Percentiles rank a stretch among this genome's conserved stretches.
Evolutionary conservation across 169 alveolate species (phyloP).

Genomic region (Plasmodium malariae): DNA sequence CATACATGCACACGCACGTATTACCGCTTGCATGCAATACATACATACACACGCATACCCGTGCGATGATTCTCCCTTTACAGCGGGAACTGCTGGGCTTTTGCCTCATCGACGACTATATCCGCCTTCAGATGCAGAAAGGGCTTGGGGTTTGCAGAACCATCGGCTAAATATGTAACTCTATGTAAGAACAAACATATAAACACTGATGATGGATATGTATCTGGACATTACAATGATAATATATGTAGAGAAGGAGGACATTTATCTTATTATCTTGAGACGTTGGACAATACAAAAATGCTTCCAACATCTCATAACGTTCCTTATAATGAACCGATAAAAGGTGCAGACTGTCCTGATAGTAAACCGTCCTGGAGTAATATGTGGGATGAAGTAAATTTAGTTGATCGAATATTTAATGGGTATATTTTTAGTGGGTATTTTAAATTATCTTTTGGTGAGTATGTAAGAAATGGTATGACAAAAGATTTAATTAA

Average conservation of each 20-base stretch:
- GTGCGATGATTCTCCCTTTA: not conserved
- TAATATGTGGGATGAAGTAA: slow-evolving; percentile 51
- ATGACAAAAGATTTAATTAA: slow-evolving; percentile 57
- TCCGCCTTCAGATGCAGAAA: slow-evolving; percentile 65
- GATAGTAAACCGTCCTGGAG: slow-evolving; percentile 10
- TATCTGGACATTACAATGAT: slow-evolving; percentile 51
- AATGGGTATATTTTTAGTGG: slow-evolving; percentile 51
- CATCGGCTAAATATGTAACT: slow-evolving; percentile 61
- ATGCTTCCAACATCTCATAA: slow-evolving; percentile 54
- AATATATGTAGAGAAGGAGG: slow-evolving; percentile 59
- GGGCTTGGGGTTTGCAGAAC: slow-evolving; percentile 55
- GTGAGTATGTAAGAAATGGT: slow-evolving; percentile 17
- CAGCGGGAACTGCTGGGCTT: slow-evolving; percentile 72
- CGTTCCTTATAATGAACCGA: slow-evolving; percentile 57
- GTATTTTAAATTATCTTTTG: slow-evolving; percentile 44
- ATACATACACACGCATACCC: not conserved
- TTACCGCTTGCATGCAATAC: not conserved
- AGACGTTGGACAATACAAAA: not conserved
- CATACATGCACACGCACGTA: not conserved
- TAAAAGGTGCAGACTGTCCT: slow-evolving; percentile 60
- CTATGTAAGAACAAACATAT: slow-evolving; percentile 33
- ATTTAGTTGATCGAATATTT: slow-evolving; percentile 1
- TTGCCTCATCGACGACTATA: slow-evolving; percentile 49
- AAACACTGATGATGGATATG: not conserved
- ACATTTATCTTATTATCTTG: slow-evolving; percentile 36